Percentiles rank a stretch among this genome's conserved stretches.
These are phyloP conservation scores for Alternaria triticina DNA, from an alignment of 2,329 filamentous ascomycete genomes.

Conservation along the genomic window DNA sequence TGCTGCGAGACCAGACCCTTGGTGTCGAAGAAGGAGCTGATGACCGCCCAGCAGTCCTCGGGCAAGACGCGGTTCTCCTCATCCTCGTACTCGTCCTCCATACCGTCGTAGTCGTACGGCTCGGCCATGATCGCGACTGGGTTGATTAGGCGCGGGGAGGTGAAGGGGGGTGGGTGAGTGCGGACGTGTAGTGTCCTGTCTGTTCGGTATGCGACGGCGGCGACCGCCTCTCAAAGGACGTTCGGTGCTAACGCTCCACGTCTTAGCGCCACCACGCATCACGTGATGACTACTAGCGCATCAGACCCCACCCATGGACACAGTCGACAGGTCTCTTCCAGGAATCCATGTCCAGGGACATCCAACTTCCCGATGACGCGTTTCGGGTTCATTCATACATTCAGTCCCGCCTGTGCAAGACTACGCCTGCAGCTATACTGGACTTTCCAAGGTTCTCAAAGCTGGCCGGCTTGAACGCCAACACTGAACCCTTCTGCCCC, in stretches of 20 bases:
- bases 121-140: constrained; percentile 57
- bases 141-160: constrained; percentile 4
- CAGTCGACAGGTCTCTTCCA: neutral
- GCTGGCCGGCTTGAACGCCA: neutral
- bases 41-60: constrained; percentile 98
- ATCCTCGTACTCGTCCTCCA: constrained; percentile 66
- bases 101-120: constrained; percentile 1
- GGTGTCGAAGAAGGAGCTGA: constrained; percentile 93
- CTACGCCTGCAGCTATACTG: neutral
- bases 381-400: neutral
- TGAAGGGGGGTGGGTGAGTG: constrained; percentile 11
- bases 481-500: neutral
- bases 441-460: neutral
- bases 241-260: constrained; percentile 3
- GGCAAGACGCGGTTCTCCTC: constrained; percentile 75
- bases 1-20: constrained; percentile 98
- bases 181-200: constrained; percentile 24
- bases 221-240: constrained; percentile 32
- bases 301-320: neutral
- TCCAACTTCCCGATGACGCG: neutral
- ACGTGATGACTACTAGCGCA: neutral
- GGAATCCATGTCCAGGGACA: too few species aligned
- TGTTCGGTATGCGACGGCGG: constrained; percentile 28
- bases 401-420: neutral
- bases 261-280: neutral